Percentiles rank a stretch among this genome's conserved stretches.
Conservation (phyloP, 768 basidiomycete genomes). For the Collybia mongolica region DNA sequence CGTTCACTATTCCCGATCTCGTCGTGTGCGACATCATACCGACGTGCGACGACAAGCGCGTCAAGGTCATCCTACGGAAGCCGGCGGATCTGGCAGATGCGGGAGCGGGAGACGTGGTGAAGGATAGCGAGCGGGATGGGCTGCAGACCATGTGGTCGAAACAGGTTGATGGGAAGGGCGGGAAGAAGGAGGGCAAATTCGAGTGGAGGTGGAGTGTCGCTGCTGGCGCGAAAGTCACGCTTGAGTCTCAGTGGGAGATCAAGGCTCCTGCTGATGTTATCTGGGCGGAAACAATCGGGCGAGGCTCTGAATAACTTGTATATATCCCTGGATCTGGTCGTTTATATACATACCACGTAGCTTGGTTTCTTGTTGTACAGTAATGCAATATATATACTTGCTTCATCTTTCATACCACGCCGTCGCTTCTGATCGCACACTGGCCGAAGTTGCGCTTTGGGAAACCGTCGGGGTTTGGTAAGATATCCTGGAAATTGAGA, state of each 20-base stretch:
- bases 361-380: too few relatives aligned
- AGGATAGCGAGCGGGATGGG: conserved; percentile 21
- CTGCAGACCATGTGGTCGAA: conserved; percentile 33
- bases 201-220: conserved; percentile 52
- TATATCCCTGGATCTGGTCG: too few relatives aligned
- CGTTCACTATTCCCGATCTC: conserved; percentile 40
- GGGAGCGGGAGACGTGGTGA: conserved; percentile 36
- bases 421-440: conserved; percentile 66
- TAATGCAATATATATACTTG: too few relatives aligned
- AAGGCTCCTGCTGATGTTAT: conserved; percentile 19
- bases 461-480: conserved; percentile 63
- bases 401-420: conserved; percentile 34
- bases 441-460: conserved; percentile 59
- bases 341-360: too few relatives aligned
- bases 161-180: conserved; percentile 40
- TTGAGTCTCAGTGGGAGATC: conserved; percentile 55
- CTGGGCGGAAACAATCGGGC: too few relatives aligned
- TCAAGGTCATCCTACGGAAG: conserved; percentile 44
- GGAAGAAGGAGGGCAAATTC: conserved; percentile 54
- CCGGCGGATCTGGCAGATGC: conserved; percentile 46
- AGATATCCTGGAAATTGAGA: conserved; percentile 51
- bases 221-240: conserved; percentile 36
- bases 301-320: too few relatives aligned
- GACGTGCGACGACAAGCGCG: conserved; percentile 36
- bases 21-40: conserved; percentile 48